Evolutionary conservation across 768 basidiomycete species (phyloP), one percentile per base, ranked within the genome.

Genomic region (Tricholoma bakamatsutake): DNA sequence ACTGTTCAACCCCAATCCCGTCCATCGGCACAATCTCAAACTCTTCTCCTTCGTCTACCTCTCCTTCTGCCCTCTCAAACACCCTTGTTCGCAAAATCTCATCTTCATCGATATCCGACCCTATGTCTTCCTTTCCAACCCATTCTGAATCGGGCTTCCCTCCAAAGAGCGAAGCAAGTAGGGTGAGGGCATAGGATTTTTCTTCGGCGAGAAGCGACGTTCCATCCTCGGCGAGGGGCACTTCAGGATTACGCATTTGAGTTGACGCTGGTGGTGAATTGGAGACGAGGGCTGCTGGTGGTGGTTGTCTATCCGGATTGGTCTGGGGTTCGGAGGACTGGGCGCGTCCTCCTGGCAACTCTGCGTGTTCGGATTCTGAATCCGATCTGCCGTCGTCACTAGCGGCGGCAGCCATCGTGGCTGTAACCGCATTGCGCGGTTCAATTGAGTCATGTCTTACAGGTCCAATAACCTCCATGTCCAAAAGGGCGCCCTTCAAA

Each of bases 401-500:
- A 39, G 46, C 59, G 34, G 50, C 56, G 31, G 35, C 57, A 45
- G 53, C 57, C 39, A 56, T 47, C 40, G 8, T 56, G n/a, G n/a
- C 66, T 47, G 65, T 61, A 5, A 42, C 56, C 28, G 43, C 61
- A 21, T 52, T 56, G 5, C 47, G 54, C 46, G 55, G 40, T 17
- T 42, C 17, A 21, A 3, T 42, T 42, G 40, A 5, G 40, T 4
- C 61, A 13, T 57, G 61, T 15, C 50, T 28, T 21, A 39, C 61
- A 48, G 50, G 59, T 63, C 17, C 69, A 54, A 57, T 68, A 18
- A 69, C 64, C 37, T 72, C 72, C 31, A 71, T 62, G 34, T 83
- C 85, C 62, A 91, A 63, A 67, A 89, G 87, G 21, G 80, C 69
- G 3, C 88, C 90, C 55, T 81, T 87, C 61, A 91, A 62, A 66